Percentiles rank a stretch among this genome's conserved stretches.
Conservation (phyloP, 106 monocot genomes). For the Cymbidium sinense region DNA sequence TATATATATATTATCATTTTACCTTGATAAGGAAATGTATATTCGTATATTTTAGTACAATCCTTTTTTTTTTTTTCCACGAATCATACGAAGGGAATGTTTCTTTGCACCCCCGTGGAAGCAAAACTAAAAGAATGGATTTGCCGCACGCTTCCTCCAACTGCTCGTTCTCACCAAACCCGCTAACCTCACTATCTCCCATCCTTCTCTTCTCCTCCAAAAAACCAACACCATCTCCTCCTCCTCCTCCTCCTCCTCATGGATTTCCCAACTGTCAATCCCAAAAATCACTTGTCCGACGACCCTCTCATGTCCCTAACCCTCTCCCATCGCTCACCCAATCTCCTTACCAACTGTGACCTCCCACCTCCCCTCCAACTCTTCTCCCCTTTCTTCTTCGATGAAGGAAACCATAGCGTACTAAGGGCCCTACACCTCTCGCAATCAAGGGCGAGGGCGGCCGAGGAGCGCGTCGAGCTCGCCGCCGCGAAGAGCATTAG, state of each 20-base stretch:
- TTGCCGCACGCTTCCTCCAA: slow-evolving; percentile 1
- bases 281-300: not conserved
- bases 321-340: slow-evolving; percentile 7
- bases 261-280: not conserved
- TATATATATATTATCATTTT: no score
- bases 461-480: slow-evolving; percentile 36
- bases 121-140: not conserved
- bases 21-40: no score
- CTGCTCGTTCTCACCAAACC: not conserved
- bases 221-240: not conserved
- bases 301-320: not conserved
- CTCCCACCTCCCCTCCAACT: slow-evolving; percentile 62
- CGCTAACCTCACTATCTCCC: not conserved
- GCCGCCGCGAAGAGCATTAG: slow-evolving; percentile 11
- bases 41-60: no score
- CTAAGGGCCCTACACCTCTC: slow-evolving; percentile 67
- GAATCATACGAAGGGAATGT: no score
- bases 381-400: slow-evolving; percentile 2
- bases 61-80: no score
- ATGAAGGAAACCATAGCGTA: slow-evolving; percentile 4
- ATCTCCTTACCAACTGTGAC: slow-evolving; percentile 84
- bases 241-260: not conserved
- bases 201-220: not conserved
- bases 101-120: not conserved
- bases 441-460: slow-evolving; percentile 76